Conservation (phyloP, 2,329 filamentous ascomycete species). For the Thelonectria blattea region DNA sequence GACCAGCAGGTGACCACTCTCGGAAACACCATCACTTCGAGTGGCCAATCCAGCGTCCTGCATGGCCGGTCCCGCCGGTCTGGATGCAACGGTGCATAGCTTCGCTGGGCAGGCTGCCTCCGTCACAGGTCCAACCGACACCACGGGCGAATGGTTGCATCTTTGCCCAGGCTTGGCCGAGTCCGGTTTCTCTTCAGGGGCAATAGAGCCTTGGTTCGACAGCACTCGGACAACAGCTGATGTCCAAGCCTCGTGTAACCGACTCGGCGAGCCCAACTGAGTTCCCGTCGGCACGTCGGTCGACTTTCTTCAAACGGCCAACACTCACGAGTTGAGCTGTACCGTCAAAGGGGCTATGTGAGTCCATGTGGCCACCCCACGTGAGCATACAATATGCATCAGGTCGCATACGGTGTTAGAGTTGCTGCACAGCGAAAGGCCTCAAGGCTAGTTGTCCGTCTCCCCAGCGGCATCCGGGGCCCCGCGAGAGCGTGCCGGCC, state of each 20-base stretch:
- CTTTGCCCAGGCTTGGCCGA: neutral
- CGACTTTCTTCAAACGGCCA: neutral
- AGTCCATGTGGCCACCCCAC: constrained; percentile 19
- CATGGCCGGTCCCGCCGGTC: constrained; percentile 8
- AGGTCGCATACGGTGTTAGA: constrained; percentile 9
- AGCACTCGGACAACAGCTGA: constrained; percentile 7
- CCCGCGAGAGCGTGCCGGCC: neutral
- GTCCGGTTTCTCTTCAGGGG: neutral
- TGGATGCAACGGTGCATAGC: neutral
- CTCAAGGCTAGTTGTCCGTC: constrained; percentile 7
- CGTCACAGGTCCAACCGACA: neutral
- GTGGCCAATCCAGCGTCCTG: constrained; percentile 11
- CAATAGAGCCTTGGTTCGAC: constrained; percentile 2
- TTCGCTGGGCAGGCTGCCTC: constrained; percentile 2
- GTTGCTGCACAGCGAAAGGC: constrained; percentile 4
- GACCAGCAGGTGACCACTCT: constrained; percentile 22
- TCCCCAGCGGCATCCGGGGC: constrained; percentile 12
- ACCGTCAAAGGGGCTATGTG: neutral
- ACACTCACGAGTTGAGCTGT: neutral
- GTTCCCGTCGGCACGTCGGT: constrained; percentile 12
- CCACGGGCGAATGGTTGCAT: constrained; percentile 1
- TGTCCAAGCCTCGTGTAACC: constrained; percentile 2
- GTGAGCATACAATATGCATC: constrained; percentile 15
- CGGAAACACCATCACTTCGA: constrained; percentile 3
- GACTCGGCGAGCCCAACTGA: neutral